Evolutionary conservation across 139 green algal genomes (phyloP).

Genomic region (Tetraselmis chui): DNA sequence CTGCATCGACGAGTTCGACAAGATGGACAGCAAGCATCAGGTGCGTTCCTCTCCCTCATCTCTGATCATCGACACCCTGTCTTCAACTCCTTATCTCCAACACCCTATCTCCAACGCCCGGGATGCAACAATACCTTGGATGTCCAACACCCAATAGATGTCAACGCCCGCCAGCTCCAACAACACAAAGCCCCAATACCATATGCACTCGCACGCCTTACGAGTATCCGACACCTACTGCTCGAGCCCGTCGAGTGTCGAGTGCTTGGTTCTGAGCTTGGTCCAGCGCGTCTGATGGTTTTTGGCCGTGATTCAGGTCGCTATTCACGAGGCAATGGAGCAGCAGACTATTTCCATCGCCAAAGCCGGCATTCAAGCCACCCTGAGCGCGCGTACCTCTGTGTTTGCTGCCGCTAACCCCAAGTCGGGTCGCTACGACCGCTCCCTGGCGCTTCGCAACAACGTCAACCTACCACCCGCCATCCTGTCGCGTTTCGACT

Average conservation of each 20-base stretch:
- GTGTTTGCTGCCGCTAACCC: slow-evolving; percentile 97
- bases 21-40: slow-evolving; percentile 92
- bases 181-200: background rate
- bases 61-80: background rate
- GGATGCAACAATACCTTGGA: background rate
- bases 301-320: slow-evolving; percentile 26
- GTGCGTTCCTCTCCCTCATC: slow-evolving; percentile 15
- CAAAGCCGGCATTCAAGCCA: slow-evolving; percentile 95
- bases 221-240: background rate
- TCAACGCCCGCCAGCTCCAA: too few relatives aligned
- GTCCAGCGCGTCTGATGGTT: background rate
- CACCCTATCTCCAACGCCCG: background rate
- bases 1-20: slow-evolving; percentile 97
- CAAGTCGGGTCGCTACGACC: slow-evolving; percentile 86
- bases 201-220: background rate
- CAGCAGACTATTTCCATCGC: slow-evolving; percentile 99
- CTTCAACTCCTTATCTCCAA: background rate
- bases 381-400: slow-evolving; percentile 87
- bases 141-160: too few relatives aligned
- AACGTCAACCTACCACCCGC: slow-evolving; percentile 85
- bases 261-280: background rate
- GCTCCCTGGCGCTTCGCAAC: slow-evolving; percentile 77
- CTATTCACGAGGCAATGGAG: slow-evolving; percentile 96
- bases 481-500: slow-evolving; percentile 88
- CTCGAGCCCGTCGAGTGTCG: background rate